These are phyloP conservation scores for Cryphonectria radicalis DNA, from an alignment of 2,329 filamentous ascomycete species.

Conservation along the genomic window DNA sequence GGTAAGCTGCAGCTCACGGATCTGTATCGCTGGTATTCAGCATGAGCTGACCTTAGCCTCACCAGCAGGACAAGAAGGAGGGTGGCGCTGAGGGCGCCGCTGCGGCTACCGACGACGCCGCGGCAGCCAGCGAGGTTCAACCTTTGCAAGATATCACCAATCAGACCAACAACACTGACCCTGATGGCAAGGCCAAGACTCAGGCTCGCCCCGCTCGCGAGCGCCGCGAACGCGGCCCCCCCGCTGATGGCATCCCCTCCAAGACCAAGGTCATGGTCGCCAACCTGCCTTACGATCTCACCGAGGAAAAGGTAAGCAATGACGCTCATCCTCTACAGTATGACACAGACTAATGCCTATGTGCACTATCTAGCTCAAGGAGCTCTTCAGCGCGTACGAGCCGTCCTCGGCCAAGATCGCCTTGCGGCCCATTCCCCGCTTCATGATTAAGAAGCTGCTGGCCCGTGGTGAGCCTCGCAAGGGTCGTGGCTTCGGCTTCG, in stretches of 20 bases:
- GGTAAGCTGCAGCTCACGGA: constrained; percentile 44
- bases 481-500: constrained; percentile 98
- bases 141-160: constrained; percentile 67
- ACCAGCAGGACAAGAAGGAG: constrained; percentile 53
- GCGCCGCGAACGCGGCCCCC: constrained; percentile 85
- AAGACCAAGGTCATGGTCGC: constrained; percentile 99
- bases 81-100: constrained; percentile 52
- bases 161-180: constrained; percentile 56
- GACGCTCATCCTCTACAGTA: constrained; percentile 20
- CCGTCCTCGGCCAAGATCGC: constrained; percentile 97
- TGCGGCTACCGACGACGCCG: constrained; percentile 51
- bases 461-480: constrained; percentile 97
- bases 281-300: constrained; percentile 97
- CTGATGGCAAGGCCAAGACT: constrained; percentile 61
- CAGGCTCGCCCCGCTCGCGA: constrained; percentile 61
- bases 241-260: constrained; percentile 94
- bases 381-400: constrained; percentile 91
- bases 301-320: constrained; percentile 84
- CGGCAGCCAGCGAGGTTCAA: constrained; percentile 56
- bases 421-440: constrained; percentile 95
- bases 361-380: constrained; percentile 76
- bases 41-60: constrained; percentile 29
- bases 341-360: constrained; percentile 14
- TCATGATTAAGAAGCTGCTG: constrained; percentile 99
- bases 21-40: background rate